A percentile compares a stretch with the other conserved stretches of the same genome.
Evolutionary conservation across 2,329 filamentous ascomycete species (phyloP).

Genomic region (Xylaria polymorpha): DNA sequence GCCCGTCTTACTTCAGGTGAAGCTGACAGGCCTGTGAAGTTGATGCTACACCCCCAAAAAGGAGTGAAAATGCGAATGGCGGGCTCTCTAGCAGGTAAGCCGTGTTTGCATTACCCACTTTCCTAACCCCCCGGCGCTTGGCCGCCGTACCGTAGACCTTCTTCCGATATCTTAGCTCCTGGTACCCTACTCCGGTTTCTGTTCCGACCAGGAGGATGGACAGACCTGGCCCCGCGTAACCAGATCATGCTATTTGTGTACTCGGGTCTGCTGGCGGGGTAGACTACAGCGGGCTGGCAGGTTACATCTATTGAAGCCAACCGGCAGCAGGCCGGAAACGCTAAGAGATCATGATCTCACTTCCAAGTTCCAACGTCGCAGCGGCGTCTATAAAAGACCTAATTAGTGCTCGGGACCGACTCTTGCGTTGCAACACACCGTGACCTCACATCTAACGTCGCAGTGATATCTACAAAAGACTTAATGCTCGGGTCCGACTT

Average conservation of each 20-base stretch:
- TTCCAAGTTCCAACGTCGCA: background rate
- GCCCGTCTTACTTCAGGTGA: background rate
- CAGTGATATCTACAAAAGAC: background rate
- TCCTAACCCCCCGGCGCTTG: no score
- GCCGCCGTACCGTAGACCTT: background rate
- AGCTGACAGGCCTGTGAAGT: background rate
- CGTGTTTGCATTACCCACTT: background rate
- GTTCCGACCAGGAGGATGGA: background rate
- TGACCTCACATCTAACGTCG: background rate
- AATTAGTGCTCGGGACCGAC: background rate
- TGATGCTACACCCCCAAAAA: background rate
- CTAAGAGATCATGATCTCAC: background rate
- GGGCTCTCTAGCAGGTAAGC: background rate
- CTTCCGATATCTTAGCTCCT: background rate
- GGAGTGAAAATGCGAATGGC: background rate
- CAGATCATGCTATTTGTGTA: background rate
- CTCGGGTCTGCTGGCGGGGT: background rate
- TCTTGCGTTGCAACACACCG: no score
- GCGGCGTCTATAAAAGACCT: background rate
- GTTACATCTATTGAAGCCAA: background rate
- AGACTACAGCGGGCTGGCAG: background rate
- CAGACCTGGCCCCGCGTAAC: background rate
- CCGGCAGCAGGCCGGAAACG: background rate
- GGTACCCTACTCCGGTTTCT: constrained; percentile 3
- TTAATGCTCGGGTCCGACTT: background rate